A percentile compares a stretch with the other conserved stretches of the same genome.
phyloP scores from a whole-genome alignment of 2,329 filamentous ascomycete species.

The Exserohilum rostratum region DNA sequence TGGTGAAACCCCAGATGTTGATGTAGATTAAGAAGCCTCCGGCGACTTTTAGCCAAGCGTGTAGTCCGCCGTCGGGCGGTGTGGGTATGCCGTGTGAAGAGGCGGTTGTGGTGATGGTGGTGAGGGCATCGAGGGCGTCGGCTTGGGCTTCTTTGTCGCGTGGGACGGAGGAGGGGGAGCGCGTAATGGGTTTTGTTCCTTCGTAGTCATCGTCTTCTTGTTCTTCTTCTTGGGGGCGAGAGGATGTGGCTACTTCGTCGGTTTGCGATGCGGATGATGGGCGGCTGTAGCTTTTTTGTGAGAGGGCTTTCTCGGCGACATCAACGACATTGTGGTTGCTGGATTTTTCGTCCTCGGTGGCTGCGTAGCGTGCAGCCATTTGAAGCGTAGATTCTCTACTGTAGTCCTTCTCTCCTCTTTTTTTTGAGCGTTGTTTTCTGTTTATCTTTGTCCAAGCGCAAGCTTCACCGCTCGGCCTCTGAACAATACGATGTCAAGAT shows the following conservation, averaged over 20 bases:
- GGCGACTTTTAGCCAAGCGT: conserved; percentile 49
- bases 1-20: conserved; percentile 51
- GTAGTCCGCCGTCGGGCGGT: conserved; percentile 46
- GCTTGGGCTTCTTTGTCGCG: conserved; percentile 25
- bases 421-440: too few species aligned
- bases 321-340: conserved; percentile 19
- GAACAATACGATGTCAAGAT: too few species aligned
- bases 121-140: too few species aligned
- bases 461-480: too few species aligned
- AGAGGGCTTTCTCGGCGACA: conserved; percentile 16
- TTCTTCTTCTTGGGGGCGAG: not conserved
- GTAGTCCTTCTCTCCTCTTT: too few species aligned
- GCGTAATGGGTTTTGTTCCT: too few species aligned
- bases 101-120: too few species aligned
- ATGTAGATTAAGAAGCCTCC: conserved; percentile 49
- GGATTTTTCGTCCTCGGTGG: not conserved
- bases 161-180: too few species aligned
- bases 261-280: conserved; percentile 14
- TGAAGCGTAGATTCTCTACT: too few species aligned
- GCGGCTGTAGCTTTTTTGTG: conserved; percentile 23
- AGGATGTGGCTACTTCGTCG: not conserved
- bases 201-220: not conserved
- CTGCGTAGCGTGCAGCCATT: too few species aligned
- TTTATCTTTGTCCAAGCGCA: too few species aligned
- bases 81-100: conserved; percentile 37